A percentile compares a stretch with the other conserved stretches of the same genome.
These are phyloP conservation scores for Pseudognaphalium luteoalbum DNA, from an alignment of 129 eudicot genomes.

Conservation along the genomic window DNA sequence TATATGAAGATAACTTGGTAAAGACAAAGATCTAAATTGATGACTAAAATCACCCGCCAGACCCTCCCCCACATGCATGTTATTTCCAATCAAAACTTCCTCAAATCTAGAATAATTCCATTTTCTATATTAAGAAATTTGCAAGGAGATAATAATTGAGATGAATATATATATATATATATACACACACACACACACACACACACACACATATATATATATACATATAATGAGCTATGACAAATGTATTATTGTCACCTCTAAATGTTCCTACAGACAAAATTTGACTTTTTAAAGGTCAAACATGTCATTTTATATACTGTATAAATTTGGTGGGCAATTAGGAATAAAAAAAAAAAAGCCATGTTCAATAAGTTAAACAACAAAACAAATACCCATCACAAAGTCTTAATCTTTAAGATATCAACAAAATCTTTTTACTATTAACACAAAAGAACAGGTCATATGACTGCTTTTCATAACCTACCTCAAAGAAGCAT, in stretches of 20 bases:
- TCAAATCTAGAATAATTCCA: constrained; percentile 21
- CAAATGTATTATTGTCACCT: constrained; percentile 23
- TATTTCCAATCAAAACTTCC: constrained; percentile 27
- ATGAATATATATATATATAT: constrained; percentile 9
- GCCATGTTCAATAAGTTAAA: constrained; percentile 4
- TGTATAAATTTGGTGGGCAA: constrained; percentile 25
- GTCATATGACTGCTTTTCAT: constrained; percentile 3
- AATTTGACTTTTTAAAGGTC: constrained; percentile 32
- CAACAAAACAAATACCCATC: constrained; percentile 15
- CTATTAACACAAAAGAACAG: constrained; percentile 2
- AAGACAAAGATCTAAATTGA: constrained; percentile 32
- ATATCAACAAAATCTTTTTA: constrained; percentile 23
- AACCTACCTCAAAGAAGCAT: constrained; percentile 10
- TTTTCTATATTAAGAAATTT: constrained; percentile 25
- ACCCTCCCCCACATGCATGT: constrained; percentile 34
- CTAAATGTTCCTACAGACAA: constrained; percentile 24
- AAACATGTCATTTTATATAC: constrained; percentile 15
- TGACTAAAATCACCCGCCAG: constrained; percentile 13
- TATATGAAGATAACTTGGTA: constrained; percentile 28
- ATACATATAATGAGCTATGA: constrained; percentile 12
- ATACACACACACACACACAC: no score
- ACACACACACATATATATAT: no score
- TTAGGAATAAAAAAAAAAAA: constrained; percentile 10
- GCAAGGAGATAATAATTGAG: constrained; percentile 8
- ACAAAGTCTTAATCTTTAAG: constrained; percentile 30